phyloP scores from a whole-genome alignment of 306 rosid genomes.

The Spatholobus suberectus region DNA sequence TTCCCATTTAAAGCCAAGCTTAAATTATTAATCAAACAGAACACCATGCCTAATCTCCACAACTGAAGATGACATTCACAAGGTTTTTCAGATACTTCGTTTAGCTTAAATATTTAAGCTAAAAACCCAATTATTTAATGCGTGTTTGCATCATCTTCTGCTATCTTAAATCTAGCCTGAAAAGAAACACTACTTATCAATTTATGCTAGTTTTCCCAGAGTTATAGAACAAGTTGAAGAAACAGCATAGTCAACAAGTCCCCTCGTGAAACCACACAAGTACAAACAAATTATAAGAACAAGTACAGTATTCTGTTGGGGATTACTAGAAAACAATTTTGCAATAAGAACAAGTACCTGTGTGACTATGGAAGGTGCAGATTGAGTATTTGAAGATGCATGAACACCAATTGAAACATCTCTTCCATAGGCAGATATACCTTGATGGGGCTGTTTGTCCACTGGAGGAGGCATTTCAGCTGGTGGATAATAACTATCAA shows the following conservation, averaged over 20 bases:
- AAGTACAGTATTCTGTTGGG: not conserved
- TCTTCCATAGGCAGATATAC: constrained; percentile 94
- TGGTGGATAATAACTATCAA: constrained; percentile 78
- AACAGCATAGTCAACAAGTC: constrained; percentile 25
- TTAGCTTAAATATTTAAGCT: constrained; percentile 8
- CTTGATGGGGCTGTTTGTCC: constrained; percentile 95
- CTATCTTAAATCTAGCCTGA: constrained; percentile 20
- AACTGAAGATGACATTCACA: constrained; percentile 10
- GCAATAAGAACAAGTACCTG: constrained; percentile 66
- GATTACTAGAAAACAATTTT: constrained; percentile 9
- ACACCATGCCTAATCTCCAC: constrained; percentile 10
- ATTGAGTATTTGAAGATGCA: constrained; percentile 71
- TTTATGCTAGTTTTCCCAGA: constrained; percentile 20
- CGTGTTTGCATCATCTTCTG: not conserved
- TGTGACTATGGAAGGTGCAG: constrained; percentile 80
- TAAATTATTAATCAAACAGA: not conserved
- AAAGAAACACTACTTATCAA: constrained; percentile 5
- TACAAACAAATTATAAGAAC: constrained; percentile 21
- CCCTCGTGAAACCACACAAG: constrained; percentile 20
- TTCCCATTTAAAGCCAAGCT: constrained; percentile 22
- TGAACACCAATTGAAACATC: constrained; percentile 79
- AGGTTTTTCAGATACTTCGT: not conserved
- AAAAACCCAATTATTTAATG: not conserved
- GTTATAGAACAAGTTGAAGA: constrained; percentile 12
- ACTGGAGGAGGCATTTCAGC: constrained; percentile 77